Conservation (phyloP, 306 rosid genomes). For the Cicer arietinum region DNA sequence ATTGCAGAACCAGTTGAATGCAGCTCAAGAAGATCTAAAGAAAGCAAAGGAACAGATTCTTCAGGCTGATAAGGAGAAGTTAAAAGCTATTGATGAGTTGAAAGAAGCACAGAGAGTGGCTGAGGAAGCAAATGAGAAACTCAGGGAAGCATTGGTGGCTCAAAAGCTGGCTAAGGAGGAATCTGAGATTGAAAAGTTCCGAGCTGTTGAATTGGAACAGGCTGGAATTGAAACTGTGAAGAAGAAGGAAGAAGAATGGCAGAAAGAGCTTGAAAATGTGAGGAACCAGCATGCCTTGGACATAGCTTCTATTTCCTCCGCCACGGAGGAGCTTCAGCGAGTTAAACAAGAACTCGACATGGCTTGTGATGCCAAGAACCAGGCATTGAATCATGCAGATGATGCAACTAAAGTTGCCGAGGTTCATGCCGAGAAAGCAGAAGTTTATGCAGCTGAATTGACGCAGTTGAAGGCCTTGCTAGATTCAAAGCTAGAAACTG, state of each 20-base stretch:
- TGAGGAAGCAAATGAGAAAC: slow-evolving; percentile 87
- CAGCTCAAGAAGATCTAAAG: slow-evolving; percentile 84
- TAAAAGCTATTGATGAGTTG: slow-evolving; percentile 70
- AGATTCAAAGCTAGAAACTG: slow-evolving; percentile 70
- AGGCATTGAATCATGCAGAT: slow-evolving; percentile 85
- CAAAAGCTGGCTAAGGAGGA: slow-evolving; percentile 83
- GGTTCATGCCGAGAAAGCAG: slow-evolving; percentile 83
- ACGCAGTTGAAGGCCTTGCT: slow-evolving; percentile 67
- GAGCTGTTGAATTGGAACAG: slow-evolving; percentile 95
- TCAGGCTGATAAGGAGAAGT: slow-evolving; percentile 58
- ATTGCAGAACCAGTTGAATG: slow-evolving; percentile 68
- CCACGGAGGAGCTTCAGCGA: slow-evolving; percentile 86
- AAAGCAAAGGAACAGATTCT: slow-evolving; percentile 75
- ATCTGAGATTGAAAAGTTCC: slow-evolving; percentile 91
- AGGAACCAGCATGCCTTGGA: slow-evolving; percentile 85
- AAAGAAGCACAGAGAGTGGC: slow-evolving; percentile 74
- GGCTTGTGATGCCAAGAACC: slow-evolving; percentile 90
- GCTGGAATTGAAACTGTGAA: slow-evolving; percentile 83
- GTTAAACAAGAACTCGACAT: slow-evolving; percentile 73
- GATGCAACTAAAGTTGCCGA: slow-evolving; percentile 91
- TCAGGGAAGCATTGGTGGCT: slow-evolving; percentile 82
- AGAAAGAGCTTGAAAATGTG: slow-evolving; percentile 76
- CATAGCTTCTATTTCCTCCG: slow-evolving; percentile 73
- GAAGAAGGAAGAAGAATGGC: slow-evolving; percentile 91
- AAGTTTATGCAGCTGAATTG: slow-evolving; percentile 74